Evolutionary conservation across 768 basidiomycete genomes (phyloP).

Genomic region (Dacryopinax primogenitus): DNA sequence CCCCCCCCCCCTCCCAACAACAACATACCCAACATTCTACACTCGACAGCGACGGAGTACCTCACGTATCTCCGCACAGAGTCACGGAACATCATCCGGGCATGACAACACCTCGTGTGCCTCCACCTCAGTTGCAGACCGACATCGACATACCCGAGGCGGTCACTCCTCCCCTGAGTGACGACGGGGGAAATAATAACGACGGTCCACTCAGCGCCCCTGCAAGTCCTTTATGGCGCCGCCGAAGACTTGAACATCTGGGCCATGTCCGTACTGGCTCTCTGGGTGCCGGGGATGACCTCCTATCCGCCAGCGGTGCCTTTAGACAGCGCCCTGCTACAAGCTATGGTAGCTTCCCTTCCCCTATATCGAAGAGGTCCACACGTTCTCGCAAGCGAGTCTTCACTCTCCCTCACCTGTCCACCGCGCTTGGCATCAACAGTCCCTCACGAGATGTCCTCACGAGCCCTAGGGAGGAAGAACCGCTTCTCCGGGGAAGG

Average conservation of each 20-base stretch:
- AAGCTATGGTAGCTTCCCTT: conserved; percentile 13
- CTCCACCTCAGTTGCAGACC: background rate
- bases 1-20: too few species aligned
- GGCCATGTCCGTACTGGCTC: background rate
- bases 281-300: background rate
- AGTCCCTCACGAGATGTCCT: conserved; percentile 10
- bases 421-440: background rate
- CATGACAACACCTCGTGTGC: background rate
- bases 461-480: conserved; percentile 1
- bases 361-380: conserved; percentile 6
- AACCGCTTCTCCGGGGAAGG: conserved; percentile 8
- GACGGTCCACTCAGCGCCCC: conserved; percentile 12
- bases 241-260: conserved; percentile 12
- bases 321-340: background rate
- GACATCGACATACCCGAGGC: background rate
- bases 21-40: too few species aligned
- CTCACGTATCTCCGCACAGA: too few species aligned
- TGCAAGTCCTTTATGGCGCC: conserved; percentile 14
- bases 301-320: background rate
- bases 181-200: background rate
- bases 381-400: background rate
- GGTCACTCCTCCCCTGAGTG: background rate
- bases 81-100: background rate
- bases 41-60: too few species aligned
- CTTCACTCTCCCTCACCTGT: background rate